Percentiles rank a stretch among this genome's conserved stretches.
Conservation (phyloP, 2,329 filamentous ascomycete species). For the Rutstroemia sydowiana region DNA sequence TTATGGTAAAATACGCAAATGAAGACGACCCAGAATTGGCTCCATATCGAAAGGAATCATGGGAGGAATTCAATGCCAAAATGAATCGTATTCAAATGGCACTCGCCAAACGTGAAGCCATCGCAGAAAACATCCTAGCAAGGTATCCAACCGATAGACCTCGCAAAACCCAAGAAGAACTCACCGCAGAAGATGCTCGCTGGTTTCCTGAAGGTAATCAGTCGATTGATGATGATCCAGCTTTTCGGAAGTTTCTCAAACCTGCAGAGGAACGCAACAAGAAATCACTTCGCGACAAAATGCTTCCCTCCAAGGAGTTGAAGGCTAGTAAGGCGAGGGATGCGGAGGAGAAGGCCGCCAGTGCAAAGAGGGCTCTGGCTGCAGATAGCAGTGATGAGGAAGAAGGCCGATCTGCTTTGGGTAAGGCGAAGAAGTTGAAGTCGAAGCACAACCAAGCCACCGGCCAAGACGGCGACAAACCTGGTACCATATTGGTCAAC, state of each 20-base stretch:
- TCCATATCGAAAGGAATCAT: slow-evolving; percentile 18
- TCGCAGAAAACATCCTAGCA: slow-evolving; percentile 18
- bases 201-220: slow-evolving; percentile 26
- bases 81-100: slow-evolving; percentile 29
- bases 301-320: slow-evolving; percentile 26
- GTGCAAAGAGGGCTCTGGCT: slow-evolving; percentile 24
- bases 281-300: slow-evolving; percentile 28
- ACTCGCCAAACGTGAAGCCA: slow-evolving; percentile 28
- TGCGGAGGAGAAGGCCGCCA: slow-evolving; percentile 28
- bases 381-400: slow-evolving; percentile 32
- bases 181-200: slow-evolving; percentile 28
- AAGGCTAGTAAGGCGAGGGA: slow-evolving; percentile 29
- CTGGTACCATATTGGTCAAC: slow-evolving; percentile 1
- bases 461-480: background rate
- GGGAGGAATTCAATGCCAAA: slow-evolving; percentile 26
- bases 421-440: slow-evolving; percentile 29
- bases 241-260: slow-evolving; percentile 24
- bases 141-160: slow-evolving; percentile 26
- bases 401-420: slow-evolving; percentile 29
- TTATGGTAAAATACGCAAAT: slow-evolving; percentile 2
- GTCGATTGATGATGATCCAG: slow-evolving; percentile 28
- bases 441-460: slow-evolving; percentile 1
- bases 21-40: slow-evolving; percentile 15
- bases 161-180: slow-evolving; percentile 27
- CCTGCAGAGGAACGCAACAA: slow-evolving; percentile 26